Base-by-base conservation (phyloP, 345 rosid species). In the Pistacia atlantica region DNA sequence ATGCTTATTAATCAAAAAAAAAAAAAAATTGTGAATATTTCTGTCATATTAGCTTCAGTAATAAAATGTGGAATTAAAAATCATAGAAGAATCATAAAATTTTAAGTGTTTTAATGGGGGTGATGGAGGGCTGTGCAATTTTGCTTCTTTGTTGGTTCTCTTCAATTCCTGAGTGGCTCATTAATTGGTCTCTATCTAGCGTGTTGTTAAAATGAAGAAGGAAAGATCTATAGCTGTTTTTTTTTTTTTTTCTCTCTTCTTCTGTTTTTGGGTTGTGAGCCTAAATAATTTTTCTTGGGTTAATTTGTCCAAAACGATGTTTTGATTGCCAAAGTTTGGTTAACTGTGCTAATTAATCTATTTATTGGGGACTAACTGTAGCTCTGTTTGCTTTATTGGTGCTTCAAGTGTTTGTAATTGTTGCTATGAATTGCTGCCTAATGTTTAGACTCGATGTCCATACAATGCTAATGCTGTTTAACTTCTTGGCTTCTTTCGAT, bases 321-420 rank as follows among this genome's bases (percentile, higher is more conserved):
- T 65, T 38, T 67, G 71, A 20, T 33, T 48, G 57, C 7, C 38
- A 67, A 68, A 17, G 18, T 68, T 46, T 68, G 59, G 38, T 38
- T 38, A 38, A 38, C 42, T 38, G 42, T 57, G 74, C 8, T 71
- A 57, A 20, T 56, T 71, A 1, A 22, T 22, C 48, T 71, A 42
- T 18, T 42, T n/a, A 16, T 14, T 38, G 11, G 18, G n/a, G 33
- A 38, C 12, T 4, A 8, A 49, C 9, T 42, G 46, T 42, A 42
- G 9, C 46, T 42, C 46, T 5, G 46, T 42, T 42, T 42, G 46
- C 1, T 42, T 10, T 51, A 2, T 72, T 28, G 66, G 35, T 25
- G 58, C 58, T 72, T 45, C 4, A 8, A n/a, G 67, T 72, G 18
- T 61, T 42, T 60, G 28, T 25, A 1, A 22, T 46, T 72, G 45